Evolutionary conservation across 768 basidiomycete species (phyloP).

Genomic region (Mycena maculata): DNA sequence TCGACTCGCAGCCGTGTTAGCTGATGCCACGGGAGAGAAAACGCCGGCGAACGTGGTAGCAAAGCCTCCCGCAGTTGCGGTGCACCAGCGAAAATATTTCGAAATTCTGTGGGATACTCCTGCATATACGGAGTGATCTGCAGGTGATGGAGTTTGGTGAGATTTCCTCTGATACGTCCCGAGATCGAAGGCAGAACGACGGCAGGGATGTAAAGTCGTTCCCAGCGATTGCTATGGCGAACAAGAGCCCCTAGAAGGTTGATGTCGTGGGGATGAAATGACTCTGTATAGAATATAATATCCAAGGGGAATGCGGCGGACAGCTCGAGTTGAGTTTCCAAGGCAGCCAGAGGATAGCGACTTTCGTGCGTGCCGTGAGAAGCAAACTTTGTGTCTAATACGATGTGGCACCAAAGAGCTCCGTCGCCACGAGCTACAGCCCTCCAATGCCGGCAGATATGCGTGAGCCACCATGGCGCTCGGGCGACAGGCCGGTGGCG

Average conservation of each 20-base stretch:
- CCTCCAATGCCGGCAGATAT: constrained; percentile 6
- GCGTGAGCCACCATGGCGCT: constrained; percentile 11
- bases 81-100: neutral
- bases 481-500: neutral
- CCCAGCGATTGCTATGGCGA: constrained; percentile 7
- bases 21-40: constrained; percentile 1
- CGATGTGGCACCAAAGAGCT: neutral
- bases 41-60: neutral
- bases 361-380: neutral
- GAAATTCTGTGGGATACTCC: neutral
- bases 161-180: neutral
- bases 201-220: neutral
- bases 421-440: neutral
- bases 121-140: neutral
- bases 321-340: constrained; percentile 1
- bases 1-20: neutral
- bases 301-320: neutral
- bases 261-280: neutral
- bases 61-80: constrained; percentile 4
- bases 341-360: neutral
- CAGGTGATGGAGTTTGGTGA: neutral
- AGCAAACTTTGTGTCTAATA: neutral
- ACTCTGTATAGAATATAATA: neutral
- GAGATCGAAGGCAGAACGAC: neutral
- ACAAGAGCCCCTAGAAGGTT: neutral